phyloP scores from a whole-genome alignment of 1,284 basidiomycete genomes.

The Moesziomyces sp. region DNA sequence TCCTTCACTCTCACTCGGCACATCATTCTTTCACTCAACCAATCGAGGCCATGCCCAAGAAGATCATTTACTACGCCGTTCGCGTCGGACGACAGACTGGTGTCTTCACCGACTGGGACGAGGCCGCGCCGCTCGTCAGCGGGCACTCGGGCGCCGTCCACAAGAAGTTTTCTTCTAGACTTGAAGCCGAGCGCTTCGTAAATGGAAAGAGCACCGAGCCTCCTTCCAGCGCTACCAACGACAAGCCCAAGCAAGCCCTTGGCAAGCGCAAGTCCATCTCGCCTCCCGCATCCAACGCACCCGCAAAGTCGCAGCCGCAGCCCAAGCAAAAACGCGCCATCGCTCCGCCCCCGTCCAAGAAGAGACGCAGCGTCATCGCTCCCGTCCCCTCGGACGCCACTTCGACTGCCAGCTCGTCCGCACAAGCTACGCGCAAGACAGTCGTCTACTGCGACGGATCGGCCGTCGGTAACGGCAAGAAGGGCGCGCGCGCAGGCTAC shows the following conservation, averaged over 20 bases:
- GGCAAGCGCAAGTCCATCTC: too few species aligned
- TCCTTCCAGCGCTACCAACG: too few species aligned
- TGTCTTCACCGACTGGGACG: slow-evolving; percentile 67
- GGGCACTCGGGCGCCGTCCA: slow-evolving; percentile 74
- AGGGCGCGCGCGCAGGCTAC: slow-evolving; percentile 56
- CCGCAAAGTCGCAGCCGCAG: too few species aligned
- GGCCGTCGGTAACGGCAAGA: slow-evolving; percentile 78
- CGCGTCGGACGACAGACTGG: slow-evolving; percentile 54
- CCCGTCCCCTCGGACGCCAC: not conserved
- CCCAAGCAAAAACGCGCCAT: too few species aligned
- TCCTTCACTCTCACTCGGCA: not conserved
- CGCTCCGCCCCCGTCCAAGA: too few species aligned
- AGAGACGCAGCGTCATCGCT: not conserved
- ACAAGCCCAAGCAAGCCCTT: too few species aligned
- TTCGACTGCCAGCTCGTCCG: not conserved
- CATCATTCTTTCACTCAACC: slow-evolving; percentile 1
- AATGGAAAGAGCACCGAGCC: not conserved
- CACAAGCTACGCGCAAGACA: slow-evolving; percentile 2
- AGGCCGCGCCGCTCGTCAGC: slow-evolving; percentile 74
- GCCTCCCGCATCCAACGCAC: too few species aligned
- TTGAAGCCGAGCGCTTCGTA: slow-evolving; percentile 70
- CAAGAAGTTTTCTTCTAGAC: slow-evolving; percentile 74
- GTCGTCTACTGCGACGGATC: slow-evolving; percentile 82
- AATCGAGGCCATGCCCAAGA: slow-evolving; percentile 19
- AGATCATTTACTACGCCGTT: slow-evolving; percentile 56